A percentile compares a stretch with the other conserved stretches of the same genome.
These are phyloP conservation scores for Geotrichum aggregatum DNA, from an alignment of 1,139 yeast species.

Conservation along the genomic window DNA sequence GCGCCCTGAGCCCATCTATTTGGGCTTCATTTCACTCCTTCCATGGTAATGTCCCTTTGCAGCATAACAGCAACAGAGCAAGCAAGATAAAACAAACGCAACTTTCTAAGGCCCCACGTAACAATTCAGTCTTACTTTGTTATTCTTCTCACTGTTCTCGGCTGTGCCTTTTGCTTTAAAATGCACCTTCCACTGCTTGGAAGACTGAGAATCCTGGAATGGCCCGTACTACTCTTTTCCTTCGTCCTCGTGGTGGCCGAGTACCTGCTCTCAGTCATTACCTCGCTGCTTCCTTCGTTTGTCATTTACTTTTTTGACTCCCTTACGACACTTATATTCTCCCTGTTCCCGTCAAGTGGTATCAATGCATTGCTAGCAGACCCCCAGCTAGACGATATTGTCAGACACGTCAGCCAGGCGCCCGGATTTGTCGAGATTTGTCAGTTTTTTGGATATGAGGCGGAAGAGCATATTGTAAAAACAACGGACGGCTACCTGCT, in stretches of 20 bases:
- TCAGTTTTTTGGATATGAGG: slow-evolving; percentile 54
- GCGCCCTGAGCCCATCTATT: no score
- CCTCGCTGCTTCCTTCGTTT: slow-evolving; percentile 35
- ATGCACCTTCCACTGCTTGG: slow-evolving; percentile 34
- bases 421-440: slow-evolving; percentile 63
- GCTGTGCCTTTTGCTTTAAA: slow-evolving; percentile 15
- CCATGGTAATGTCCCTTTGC: no score
- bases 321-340: slow-evolving; percentile 24
- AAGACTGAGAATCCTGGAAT: slow-evolving; percentile 32
- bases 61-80: no score
- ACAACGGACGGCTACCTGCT: slow-evolving; percentile 54
- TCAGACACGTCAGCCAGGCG: slow-evolving; percentile 31
- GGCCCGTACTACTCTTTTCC: slow-evolving; percentile 36
- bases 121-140: no score
- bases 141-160: slow-evolving; percentile 2
- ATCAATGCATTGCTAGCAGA: slow-evolving; percentile 25
- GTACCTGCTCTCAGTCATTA: slow-evolving; percentile 33
- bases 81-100: no score
- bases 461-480: slow-evolving; percentile 68
- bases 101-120: no score
- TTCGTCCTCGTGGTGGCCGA: slow-evolving; percentile 35
- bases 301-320: slow-evolving; percentile 32
- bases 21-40: not conserved
- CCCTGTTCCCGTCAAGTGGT: slow-evolving; percentile 23
- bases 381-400: slow-evolving; percentile 26